phyloP scores from a whole-genome alignment of 805 yeast genomes.

The Komagataella kurtzmanii region DNA sequence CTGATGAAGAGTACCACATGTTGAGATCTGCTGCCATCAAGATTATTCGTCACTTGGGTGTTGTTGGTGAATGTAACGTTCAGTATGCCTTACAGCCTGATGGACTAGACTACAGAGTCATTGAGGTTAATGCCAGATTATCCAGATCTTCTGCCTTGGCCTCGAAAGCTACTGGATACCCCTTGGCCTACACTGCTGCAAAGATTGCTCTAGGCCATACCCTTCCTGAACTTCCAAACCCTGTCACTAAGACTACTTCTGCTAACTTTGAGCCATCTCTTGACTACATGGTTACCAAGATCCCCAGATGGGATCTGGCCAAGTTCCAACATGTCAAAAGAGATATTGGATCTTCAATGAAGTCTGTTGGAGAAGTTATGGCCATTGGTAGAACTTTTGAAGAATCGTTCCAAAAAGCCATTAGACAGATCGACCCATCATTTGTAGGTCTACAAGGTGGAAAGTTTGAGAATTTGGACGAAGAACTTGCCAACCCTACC shows the following conservation, averaged over 20 bases:
- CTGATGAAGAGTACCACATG: conserved; percentile 98
- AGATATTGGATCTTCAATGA: conserved; percentile 92
- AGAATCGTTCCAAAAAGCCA: conserved; percentile 95
- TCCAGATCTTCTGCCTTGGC: conserved; percentile 97
- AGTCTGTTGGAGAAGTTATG: conserved; percentile 99
- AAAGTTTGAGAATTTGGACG: conserved; percentile 63
- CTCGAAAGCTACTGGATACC: conserved; percentile 97
- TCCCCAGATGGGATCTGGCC: conserved; percentile 96
- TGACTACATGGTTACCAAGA: conserved; percentile 93
- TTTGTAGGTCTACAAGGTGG: conserved; percentile 86
- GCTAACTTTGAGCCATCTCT: conserved; percentile 96
- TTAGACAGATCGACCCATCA: conserved; percentile 90
- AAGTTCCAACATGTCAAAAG: conserved; percentile 93
- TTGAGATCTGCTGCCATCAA: conserved; percentile 94
- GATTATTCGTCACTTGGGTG: conserved; percentile 95
- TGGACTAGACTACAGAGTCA: conserved; percentile 89
- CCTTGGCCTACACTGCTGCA: conserved; percentile 97
- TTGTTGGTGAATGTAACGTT: conserved; percentile 97
- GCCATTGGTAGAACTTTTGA: conserved; percentile 96
- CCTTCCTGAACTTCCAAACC: conserved; percentile 88
- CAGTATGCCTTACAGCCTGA: conserved; percentile 95
- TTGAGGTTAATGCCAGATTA: conserved; percentile 94
- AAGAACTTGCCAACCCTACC: conserved; percentile 71
- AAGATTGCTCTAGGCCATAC: conserved; percentile 92
- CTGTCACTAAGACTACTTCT: conserved; percentile 90